Percentiles rank a stretch among this genome's conserved stretches.
Conservation (phyloP, 257 asterid genomes). For the Lantana camara region DNA sequence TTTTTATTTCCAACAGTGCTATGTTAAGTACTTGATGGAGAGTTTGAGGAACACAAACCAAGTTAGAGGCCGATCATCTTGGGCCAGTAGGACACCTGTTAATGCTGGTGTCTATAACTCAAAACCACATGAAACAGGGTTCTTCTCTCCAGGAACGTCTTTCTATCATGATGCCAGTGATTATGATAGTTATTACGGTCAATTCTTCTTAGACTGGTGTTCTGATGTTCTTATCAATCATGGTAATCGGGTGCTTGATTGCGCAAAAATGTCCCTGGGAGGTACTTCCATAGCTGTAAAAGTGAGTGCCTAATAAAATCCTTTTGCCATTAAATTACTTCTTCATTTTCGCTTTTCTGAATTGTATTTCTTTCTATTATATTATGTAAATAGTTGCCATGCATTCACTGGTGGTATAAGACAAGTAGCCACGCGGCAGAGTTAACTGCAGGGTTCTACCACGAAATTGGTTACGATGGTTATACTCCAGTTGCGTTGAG, state of each 20-base stretch:
- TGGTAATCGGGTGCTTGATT: slow-evolving; percentile 58
- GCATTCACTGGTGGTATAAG: slow-evolving; percentile 90
- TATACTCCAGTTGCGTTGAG: slow-evolving; percentile 60
- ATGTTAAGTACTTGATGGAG: slow-evolving; percentile 63
- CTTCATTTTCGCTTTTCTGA: not conserved
- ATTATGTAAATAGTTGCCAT: slow-evolving; percentile 53
- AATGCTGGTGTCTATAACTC: slow-evolving; percentile 66
- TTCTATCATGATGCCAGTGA: slow-evolving; percentile 77
- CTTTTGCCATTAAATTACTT: not conserved
- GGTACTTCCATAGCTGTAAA: slow-evolving; percentile 65
- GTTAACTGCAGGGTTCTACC: slow-evolving; percentile 80
- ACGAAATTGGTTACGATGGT: slow-evolving; percentile 67
- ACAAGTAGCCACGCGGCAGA: slow-evolving; percentile 89
- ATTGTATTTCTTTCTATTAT: slow-evolving; percentile 4
- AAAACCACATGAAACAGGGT: slow-evolving; percentile 61
- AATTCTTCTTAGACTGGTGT: slow-evolving; percentile 74
- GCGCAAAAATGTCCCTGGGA: slow-evolving; percentile 65
- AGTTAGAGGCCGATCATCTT: slow-evolving; percentile 59
- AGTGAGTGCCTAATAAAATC: slow-evolving; percentile 33
- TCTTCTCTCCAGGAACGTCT: too few species aligned
- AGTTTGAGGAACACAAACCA: slow-evolving; percentile 54
- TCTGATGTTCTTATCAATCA: slow-evolving; percentile 63
- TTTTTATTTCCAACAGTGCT: slow-evolving; percentile 53
- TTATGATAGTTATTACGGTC: slow-evolving; percentile 69
- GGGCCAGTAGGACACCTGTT: slow-evolving; percentile 67